Evolutionary conservation across 1,139 yeast genomes (phyloP).

Genomic region (Wickerhamomyces sp.): DNA sequence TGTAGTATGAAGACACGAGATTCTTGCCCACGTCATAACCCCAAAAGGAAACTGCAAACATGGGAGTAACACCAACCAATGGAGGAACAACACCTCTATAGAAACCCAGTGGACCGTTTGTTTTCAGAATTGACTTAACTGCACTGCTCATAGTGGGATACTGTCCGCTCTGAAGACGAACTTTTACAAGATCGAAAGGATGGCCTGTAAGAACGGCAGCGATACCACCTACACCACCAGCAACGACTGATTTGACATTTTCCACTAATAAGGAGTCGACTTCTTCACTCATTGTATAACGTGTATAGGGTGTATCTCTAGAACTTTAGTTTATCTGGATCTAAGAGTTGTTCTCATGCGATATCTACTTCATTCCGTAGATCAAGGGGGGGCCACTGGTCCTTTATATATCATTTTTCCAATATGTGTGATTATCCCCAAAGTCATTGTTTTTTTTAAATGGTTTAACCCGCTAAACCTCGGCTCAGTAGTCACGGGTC

Average conservation of each 20-base stretch:
- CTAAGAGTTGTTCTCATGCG: no score
- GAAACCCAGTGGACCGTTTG: slow-evolving; percentile 71
- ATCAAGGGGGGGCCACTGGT: no score
- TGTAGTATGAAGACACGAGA: slow-evolving; percentile 40
- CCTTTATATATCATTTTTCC: no score
- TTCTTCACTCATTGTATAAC: slow-evolving; percentile 34
- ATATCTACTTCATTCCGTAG: no score
- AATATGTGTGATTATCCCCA: no score
- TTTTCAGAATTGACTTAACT: slow-evolving; percentile 58
- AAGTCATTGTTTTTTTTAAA: no score
- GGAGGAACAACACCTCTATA: slow-evolving; percentile 91
- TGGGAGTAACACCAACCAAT: slow-evolving; percentile 90
- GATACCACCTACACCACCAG: slow-evolving; percentile 86
- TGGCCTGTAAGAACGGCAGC: slow-evolving; percentile 93
- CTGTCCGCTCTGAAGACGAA: slow-evolving; percentile 69
- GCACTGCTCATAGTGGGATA: slow-evolving; percentile 57
- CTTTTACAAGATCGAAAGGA: slow-evolving; percentile 92
- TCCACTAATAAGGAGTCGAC: slow-evolving; percentile 39
- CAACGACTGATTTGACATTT: slow-evolving; percentile 68
- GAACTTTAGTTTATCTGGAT: no score
- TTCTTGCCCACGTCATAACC: slow-evolving; percentile 93
- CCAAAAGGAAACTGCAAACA: slow-evolving; percentile 98
- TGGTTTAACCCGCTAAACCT: no score
- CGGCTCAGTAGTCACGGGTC: no score
- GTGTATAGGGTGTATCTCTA: no score